phyloP scores from a whole-genome alignment of 345 rosid species.

The Populus nigra region DNA sequence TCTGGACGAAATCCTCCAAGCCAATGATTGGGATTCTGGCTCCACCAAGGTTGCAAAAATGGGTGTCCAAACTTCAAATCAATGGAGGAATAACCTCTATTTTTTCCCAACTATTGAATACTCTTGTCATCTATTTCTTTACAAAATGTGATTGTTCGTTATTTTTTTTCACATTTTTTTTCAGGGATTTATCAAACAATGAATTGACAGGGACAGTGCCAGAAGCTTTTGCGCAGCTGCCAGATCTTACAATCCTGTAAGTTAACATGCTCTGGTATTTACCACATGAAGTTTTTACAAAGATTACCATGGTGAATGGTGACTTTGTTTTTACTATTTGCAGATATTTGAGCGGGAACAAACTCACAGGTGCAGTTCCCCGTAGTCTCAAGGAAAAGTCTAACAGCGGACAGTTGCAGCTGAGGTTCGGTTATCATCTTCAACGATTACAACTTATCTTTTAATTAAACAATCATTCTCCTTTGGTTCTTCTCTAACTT shows the following conservation, averaged over 20 bases:
- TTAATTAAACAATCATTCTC: no score
- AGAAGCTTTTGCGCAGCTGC: background rate
- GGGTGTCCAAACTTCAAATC: no score
- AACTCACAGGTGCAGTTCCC: constrained; percentile 6
- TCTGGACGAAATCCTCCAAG: no score
- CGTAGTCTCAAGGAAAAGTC: background rate
- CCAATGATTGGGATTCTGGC: no score
- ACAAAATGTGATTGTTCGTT: background rate
- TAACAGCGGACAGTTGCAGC: background rate
- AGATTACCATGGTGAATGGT: background rate
- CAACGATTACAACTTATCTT: no score
- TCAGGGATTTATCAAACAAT: constrained; percentile 17
- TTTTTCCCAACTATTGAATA: background rate
- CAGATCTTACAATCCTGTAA: constrained; percentile 1
- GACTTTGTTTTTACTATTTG: background rate
- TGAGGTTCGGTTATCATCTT: constrained; percentile 3
- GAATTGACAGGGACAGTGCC: constrained; percentile 8
- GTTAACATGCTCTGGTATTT: background rate
- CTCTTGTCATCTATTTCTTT: no score
- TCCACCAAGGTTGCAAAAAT: no score
- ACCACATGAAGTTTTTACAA: background rate
- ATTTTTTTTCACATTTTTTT: background rate
- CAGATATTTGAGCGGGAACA: constrained; percentile 10
- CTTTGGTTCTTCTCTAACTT: no score
- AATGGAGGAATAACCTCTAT: no score